phyloP scores from a whole-genome alignment of 352 stramenopile genomes.

The Globisporangium solare region DNA sequence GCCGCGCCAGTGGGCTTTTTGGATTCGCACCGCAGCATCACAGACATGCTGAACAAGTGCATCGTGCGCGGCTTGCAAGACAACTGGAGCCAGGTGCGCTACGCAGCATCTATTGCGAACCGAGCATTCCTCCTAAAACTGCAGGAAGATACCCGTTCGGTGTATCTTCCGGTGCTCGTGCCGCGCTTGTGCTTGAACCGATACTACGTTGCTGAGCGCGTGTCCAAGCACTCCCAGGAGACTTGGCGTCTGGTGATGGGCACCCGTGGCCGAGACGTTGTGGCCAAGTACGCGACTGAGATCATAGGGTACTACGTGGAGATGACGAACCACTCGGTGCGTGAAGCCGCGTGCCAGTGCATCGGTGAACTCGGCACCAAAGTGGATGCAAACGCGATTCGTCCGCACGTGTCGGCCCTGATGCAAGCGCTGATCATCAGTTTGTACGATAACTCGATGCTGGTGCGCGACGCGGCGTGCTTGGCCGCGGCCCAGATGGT shows the following conservation, averaged over 20 bases:
- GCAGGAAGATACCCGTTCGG: slow-evolving; percentile 30
- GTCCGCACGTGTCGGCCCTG: slow-evolving; percentile 58
- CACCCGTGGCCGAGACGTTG: slow-evolving; percentile 66
- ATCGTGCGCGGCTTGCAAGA: slow-evolving; percentile 87
- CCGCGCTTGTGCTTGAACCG: slow-evolving; percentile 96
- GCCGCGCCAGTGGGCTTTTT: slow-evolving; percentile 41
- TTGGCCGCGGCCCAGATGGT: slow-evolving; percentile 82
- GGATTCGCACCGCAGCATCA: slow-evolving; percentile 34
- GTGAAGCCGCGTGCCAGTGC: slow-evolving; percentile 94
- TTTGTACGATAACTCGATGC: slow-evolving; percentile 95
- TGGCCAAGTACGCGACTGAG: slow-evolving; percentile 83
- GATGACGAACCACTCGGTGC: slow-evolving; percentile 95
- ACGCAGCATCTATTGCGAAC: slow-evolving; percentile 90
- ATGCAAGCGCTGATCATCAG: slow-evolving; percentile 91
- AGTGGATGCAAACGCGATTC: slow-evolving; percentile 65
- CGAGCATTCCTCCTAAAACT: slow-evolving; percentile 87
- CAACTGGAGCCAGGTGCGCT: slow-evolving; percentile 97
- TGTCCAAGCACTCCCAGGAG: slow-evolving; percentile 95
- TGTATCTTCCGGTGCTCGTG: slow-evolving; percentile 82
- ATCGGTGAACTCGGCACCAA: slow-evolving; percentile 94
- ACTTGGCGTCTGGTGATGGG: slow-evolving; percentile 93
- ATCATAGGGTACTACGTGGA: slow-evolving; percentile 95
- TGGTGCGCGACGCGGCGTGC: slow-evolving; percentile 95
- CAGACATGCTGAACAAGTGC: slow-evolving; percentile 52
- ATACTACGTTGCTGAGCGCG: slow-evolving; percentile 95